phyloP scores from a whole-genome alignment of 305 asterid species.

The Salvia sclarea region DNA sequence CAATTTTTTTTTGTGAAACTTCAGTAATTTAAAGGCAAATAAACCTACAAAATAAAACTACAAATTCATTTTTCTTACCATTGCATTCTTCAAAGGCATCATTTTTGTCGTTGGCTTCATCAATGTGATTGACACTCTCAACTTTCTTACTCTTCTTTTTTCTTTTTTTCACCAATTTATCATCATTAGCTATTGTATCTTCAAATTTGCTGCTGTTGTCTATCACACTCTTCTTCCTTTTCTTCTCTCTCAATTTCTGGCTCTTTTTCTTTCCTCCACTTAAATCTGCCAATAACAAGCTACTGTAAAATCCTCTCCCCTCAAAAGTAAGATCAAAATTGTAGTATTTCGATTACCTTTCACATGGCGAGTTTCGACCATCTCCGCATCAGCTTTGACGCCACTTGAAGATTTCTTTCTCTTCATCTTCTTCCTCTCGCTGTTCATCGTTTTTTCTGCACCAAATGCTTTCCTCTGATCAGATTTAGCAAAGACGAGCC shows the following conservation, averaged over 20 bases:
- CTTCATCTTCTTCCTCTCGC: slow-evolving; percentile 24
- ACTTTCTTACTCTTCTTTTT: slow-evolving; percentile 47
- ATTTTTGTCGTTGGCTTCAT: slow-evolving; percentile 24
- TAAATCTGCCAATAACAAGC: slow-evolving; percentile 39
- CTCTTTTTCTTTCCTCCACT: slow-evolving; percentile 36
- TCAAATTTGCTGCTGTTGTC: slow-evolving; percentile 26
- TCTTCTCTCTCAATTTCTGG: slow-evolving; percentile 42
- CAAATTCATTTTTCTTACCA: slow-evolving; percentile 36
- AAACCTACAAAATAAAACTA: no score
- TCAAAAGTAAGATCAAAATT: slow-evolving; percentile 8
- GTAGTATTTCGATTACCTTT: slow-evolving; percentile 27
- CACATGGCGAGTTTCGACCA: slow-evolving; percentile 2
- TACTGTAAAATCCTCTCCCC: neutral
- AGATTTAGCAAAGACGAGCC: slow-evolving; percentile 8
- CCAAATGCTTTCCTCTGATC: slow-evolving; percentile 21
- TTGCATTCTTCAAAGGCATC: slow-evolving; percentile 32
- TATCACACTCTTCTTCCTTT: slow-evolving; percentile 33
- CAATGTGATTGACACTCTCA: slow-evolving; percentile 27
- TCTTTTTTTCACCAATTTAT: slow-evolving; percentile 35
- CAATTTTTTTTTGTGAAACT: no score
- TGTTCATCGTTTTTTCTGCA: slow-evolving; percentile 6
- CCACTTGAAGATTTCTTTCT: slow-evolving; percentile 27
- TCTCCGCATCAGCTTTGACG: slow-evolving; percentile 3
- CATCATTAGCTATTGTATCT: slow-evolving; percentile 28
- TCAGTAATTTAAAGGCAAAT: no score